Evolutionary conservation across 2,329 filamentous ascomycete species (phyloP), one percentile per base, ranked within the genome.

Genomic region (Ampelomyces quisqualis): DNA sequence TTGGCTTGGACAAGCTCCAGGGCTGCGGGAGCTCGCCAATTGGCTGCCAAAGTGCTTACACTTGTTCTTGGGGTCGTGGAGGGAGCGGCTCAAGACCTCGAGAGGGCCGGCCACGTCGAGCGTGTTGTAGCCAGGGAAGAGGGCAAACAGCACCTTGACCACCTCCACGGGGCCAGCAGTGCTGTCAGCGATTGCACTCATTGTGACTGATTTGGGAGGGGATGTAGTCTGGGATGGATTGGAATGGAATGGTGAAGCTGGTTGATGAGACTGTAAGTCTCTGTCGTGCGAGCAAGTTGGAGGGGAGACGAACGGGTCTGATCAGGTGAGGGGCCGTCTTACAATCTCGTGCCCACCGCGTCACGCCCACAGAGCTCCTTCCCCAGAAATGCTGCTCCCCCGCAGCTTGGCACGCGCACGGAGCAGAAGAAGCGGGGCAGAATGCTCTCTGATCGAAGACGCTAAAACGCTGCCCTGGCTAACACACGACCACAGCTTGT

Each of bases 111-210:
- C 70, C 52, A 79, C 74, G 65, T 81, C 77, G 48, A 80, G 68
- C 32, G 76, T 73, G 65, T 80, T 77, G 68, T 81, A 78, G 56
- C 71, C 72, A 45, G 74, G 68, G 63, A 78, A 76, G 55, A 80
- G 71, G 59, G 76, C 70, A 63, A 82, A 76, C 67, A 82, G 76
- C 61, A 82, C 79, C 70, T 81, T 77, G 73, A 82, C 75, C 64
- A 80, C 77, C 70, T 81, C 77, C 69, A 81, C 75, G 13, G 60
- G 62, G 44, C 63, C 64, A 48, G 66, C 64, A 50, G 56, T 60
- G 60, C 57, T 58, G 49, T 64, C 62, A 45, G 61, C 63, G 56
- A 68, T 59, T 65, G 65, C 65, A 68, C 65, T 68, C 65, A 68
- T 68, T 47, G 46, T 68, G 62, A 59, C 51, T 49, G 57, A 49